A percentile compares a stretch with the other conserved stretches of the same genome.
Conservation (phyloP, 2,329 filamentous ascomycete genomes). For the Waltergamsia citrina region DNA sequence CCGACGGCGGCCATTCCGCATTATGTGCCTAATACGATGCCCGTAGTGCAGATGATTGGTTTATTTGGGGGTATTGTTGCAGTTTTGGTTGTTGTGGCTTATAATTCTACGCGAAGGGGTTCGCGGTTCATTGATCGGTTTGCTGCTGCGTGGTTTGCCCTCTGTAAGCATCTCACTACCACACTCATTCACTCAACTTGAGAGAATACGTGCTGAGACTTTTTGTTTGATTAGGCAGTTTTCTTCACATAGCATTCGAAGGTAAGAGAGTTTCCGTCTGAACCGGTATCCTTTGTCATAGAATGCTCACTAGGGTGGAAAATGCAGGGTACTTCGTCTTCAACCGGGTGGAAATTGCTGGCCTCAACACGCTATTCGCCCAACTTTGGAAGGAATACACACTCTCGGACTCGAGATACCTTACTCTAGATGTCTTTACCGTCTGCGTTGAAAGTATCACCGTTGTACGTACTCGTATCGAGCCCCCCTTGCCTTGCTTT, state of each 20-base stretch:
- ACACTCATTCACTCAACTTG: not conserved
- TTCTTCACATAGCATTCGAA: slow-evolving; percentile 75
- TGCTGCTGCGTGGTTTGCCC: slow-evolving; percentile 41
- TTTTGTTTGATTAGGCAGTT: slow-evolving; percentile 49
- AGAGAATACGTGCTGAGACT: not conserved
- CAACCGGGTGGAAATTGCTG: slow-evolving; percentile 56
- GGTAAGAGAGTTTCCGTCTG: slow-evolving; percentile 29
- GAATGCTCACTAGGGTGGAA: not conserved
- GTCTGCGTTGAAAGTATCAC: slow-evolving; percentile 83
- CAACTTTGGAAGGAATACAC: slow-evolving; percentile 94
- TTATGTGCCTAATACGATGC: slow-evolving; percentile 34
- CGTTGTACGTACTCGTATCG: slow-evolving; percentile 55
- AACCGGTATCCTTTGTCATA: not conserved
- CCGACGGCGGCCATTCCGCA: slow-evolving; percentile 27
- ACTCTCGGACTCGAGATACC: slow-evolving; percentile 76
- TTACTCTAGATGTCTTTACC: slow-evolving; percentile 74
- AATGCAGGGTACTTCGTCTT: slow-evolving; percentile 61
- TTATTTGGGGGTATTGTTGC: slow-evolving; percentile 23
- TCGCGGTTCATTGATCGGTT: slow-evolving; percentile 26
- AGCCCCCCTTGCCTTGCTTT: not conserved
- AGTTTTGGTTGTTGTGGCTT: slow-evolving; percentile 21
- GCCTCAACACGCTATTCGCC: slow-evolving; percentile 63
- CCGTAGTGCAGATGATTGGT: slow-evolving; percentile 26
- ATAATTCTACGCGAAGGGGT: slow-evolving; percentile 11
- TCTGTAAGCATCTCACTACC: slow-evolving; percentile 31